Conservation (phyloP, 2,329 filamentous ascomycete genomes). For the Tolypocladium nubicola region DNA sequence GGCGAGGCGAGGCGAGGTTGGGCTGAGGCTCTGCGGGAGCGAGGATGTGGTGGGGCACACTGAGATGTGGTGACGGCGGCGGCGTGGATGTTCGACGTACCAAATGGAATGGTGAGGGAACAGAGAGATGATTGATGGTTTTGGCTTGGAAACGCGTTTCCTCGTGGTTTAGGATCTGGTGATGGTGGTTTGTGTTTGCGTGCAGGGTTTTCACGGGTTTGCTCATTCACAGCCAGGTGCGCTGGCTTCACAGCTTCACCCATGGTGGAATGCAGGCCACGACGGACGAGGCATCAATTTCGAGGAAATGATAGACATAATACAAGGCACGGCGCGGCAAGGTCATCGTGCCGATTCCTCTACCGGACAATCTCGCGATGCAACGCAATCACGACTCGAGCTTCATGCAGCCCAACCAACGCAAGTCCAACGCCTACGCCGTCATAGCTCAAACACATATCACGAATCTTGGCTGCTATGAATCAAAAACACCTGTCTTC, state of each 20-base stretch:
- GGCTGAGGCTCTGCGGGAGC: neutral
- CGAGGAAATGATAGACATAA: neutral
- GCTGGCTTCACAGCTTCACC: neutral
- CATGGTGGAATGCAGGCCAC: neutral
- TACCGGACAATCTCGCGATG: neutral
- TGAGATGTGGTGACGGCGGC: neutral
- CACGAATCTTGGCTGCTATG: no score
- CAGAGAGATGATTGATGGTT: neutral
- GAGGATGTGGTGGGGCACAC: neutral
- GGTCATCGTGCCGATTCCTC: neutral
- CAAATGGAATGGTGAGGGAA: no score
- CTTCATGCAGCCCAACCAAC: neutral
- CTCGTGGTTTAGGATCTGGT: neutral
- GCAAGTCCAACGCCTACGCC: neutral
- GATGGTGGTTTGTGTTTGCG: neutral
- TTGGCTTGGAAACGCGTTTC: neutral
- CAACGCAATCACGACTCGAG: neutral
- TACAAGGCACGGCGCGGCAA: neutral
- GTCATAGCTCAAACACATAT: neutral
- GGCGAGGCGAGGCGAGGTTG: neutral
- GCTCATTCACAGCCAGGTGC: neutral
- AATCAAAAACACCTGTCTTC: slow-evolving; percentile 29
- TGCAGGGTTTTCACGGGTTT: neutral
- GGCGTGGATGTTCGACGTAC: neutral
- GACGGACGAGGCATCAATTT: neutral